These are phyloP conservation scores for Alopecurus myosuroides DNA, from an alignment of 176 grass and related monocot species.

Conservation along the genomic window DNA sequence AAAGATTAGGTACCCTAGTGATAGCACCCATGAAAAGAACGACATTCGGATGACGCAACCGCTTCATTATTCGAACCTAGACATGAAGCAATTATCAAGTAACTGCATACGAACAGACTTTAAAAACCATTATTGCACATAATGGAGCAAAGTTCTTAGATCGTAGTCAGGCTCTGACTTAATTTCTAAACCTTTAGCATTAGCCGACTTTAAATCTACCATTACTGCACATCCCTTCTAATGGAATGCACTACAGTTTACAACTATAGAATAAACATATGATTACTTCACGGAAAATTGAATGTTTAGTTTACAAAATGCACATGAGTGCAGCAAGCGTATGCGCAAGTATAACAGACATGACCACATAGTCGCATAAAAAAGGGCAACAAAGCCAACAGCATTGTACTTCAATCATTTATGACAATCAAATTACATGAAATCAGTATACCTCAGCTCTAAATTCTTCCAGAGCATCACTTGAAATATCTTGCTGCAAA, in stretches of 20 bases:
- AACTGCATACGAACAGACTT: not conserved
- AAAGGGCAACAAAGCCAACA: not conserved
- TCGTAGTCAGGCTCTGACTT: not conserved
- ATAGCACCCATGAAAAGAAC: slow-evolving; percentile 99
- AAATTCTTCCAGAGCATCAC: slow-evolving; percentile 96
- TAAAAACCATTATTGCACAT: not conserved
- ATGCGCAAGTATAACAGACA: not conserved
- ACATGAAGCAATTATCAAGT: slow-evolving; percentile 27
- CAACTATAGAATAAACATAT: not conserved
- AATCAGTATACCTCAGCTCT: slow-evolving; percentile 76
- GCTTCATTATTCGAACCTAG: slow-evolving; percentile 93
- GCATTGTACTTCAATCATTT: slow-evolving; percentile 9
- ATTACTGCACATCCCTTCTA: not conserved
- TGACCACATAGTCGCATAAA: not conserved
- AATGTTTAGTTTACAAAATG: not conserved
- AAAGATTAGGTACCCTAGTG: slow-evolving; percentile 89
- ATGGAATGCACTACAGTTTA: not conserved
- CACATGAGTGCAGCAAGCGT: not conserved
- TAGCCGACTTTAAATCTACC: not conserved
- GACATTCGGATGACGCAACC: slow-evolving; percentile 94
- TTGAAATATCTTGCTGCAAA: slow-evolving; percentile 99
- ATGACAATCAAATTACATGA: slow-evolving; percentile 1
- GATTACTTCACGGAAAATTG: not conserved
- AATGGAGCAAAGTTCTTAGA: slow-evolving; percentile 6
- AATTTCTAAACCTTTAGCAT: not conserved